Conservation (phyloP, 139 green algal species). For the Coccomyxa sp. region DNA sequence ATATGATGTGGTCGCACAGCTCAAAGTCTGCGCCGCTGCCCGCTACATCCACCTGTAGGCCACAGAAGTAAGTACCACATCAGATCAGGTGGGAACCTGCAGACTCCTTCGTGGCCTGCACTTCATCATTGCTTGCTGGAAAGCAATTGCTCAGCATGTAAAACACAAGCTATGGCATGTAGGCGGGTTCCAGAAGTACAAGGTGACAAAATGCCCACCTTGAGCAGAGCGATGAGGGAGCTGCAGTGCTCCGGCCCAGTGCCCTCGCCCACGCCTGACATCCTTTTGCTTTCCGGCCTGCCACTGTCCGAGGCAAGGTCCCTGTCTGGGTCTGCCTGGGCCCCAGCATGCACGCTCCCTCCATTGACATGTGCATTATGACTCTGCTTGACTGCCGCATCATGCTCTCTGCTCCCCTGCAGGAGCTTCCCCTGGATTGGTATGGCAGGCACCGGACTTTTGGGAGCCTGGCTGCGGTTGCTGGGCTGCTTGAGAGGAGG, state of each 20-base stretch:
- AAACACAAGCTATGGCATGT: no score
- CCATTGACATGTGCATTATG: no score
- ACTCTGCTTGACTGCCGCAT: no score
- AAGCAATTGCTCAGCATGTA: no score
- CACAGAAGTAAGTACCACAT: neutral
- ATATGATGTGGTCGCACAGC: slow-evolving; percentile 14
- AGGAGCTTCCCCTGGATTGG: no score
- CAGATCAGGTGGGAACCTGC: neutral
- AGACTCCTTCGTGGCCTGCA: neutral
- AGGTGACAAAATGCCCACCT: neutral
- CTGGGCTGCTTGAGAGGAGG: neutral
- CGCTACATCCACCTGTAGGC: no score
- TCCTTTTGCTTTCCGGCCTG: no score
- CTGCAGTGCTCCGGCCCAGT: slow-evolving; percentile 9
- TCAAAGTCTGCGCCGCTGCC: slow-evolving; percentile 6
- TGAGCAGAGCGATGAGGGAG: slow-evolving; percentile 13
- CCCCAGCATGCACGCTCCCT: no score
- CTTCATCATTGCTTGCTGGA: no score
- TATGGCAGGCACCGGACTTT: neutral
- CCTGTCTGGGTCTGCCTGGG: slow-evolving; percentile 3
- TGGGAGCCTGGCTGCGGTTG: neutral
- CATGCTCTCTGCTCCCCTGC: no score
- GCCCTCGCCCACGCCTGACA: neutral
- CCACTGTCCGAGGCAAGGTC: neutral
- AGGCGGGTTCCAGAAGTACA: no score